Evolutionary conservation across 179 eudicot species (phyloP).

Genomic region (Carnegiea gigantea): DNA sequence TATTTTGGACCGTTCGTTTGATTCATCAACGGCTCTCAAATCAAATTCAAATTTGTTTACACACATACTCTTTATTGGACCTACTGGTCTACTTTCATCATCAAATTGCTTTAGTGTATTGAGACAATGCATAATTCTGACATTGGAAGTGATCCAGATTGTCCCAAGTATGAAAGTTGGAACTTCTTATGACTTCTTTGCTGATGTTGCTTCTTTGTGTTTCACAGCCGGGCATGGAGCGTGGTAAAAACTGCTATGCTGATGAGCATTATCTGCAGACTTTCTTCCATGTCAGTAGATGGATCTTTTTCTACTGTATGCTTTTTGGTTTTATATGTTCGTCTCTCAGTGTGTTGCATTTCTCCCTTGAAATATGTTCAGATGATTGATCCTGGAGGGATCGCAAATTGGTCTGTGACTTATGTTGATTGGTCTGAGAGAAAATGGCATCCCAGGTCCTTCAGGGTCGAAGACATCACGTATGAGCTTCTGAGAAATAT

Average conservation of each 20-base stretch:
- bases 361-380: slow-evolving; percentile 25
- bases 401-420: slow-evolving; percentile 95
- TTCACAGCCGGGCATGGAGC: slow-evolving; percentile 93
- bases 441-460: slow-evolving; percentile 98
- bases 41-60: too few relatives aligned
- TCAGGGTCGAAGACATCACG: slow-evolving; percentile 58
- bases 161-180: background rate
- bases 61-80: too few relatives aligned
- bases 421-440: slow-evolving; percentile 99
- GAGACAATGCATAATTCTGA: background rate
- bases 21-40: background rate
- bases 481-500: slow-evolving; percentile 68
- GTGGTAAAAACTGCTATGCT: slow-evolving; percentile 85
- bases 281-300: slow-evolving; percentile 64
- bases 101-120: background rate
- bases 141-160: background rate
- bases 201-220: slow-evolving; percentile 30
- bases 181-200: background rate
- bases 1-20: background rate
- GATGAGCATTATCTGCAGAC: slow-evolving; percentile 98
- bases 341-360: background rate
- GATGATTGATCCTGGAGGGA: slow-evolving; percentile 94
- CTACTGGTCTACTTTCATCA: background rate
- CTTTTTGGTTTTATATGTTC: background rate
- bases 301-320: background rate